Base-by-base conservation (phyloP, 1,139 yeast genomes). In the Yamadazyma sp. region DNA sequence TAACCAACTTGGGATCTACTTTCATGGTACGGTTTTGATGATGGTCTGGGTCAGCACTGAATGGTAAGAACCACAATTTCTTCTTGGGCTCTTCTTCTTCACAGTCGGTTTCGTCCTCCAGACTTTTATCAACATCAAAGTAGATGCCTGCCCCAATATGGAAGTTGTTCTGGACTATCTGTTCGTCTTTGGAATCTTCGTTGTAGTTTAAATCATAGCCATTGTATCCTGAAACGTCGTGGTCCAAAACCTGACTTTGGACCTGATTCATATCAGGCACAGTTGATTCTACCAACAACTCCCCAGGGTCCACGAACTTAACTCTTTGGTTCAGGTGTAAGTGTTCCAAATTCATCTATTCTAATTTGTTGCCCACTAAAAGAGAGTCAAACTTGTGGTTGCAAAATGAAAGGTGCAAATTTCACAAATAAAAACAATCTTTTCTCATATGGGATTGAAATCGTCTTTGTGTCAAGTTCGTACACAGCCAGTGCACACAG, bases 31-130 rank as follows among this genome's bases (percentile, higher is more conserved):
- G 41, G n/a, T 40, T 39, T 9, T 23, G 31, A 28, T 20, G 22
- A 6, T n/a, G n/a, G n/a, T 20, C 8, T 5, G 22, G 8, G 8
- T 26, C 16, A 12, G 39, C 30, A 30, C 41, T 40, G 27, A 49
- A 46, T 5, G 52, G 53, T 24, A 48, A 38, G 26, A 48, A 49
- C 54, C 53, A 49, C 15, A 48, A 46, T 37, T 47, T 49, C 37
- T 48, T 50, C 39, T 48, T 49, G 37, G 40, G 44, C 23, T 37
- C 34, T 5, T 41, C 44, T 27, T 45, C 46, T 22, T 41, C 45
- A 29, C 33, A 18, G 5, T 42, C 45, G 17, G 41, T 44, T 9
- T 40, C 43, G 18, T 40, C 44, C 10, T 39, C 38, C n/a, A 12
- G 24, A 4, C 24, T 32, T 23, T 47, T 46, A 14, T 37, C 45